Conservation (phyloP, 2,329 filamentous ascomycete genomes). For the Trichophyton verrucosum region DNA sequence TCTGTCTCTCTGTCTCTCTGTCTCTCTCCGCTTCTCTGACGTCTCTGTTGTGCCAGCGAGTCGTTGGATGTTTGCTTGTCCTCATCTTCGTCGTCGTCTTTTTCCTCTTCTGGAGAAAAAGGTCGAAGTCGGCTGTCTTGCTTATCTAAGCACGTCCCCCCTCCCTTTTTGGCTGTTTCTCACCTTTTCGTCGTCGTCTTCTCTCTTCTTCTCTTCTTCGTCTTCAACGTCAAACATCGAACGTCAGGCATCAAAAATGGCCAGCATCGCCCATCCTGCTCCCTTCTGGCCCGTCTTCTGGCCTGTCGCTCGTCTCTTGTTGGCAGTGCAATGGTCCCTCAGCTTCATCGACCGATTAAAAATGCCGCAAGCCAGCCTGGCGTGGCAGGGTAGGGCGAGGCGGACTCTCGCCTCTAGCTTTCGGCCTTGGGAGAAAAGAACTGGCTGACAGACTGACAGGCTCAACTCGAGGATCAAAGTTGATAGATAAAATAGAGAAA, state of each 20-base stretch:
- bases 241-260: not conserved
- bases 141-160: not conserved
- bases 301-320: not conserved
- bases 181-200: not conserved
- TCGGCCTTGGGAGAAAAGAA: not conserved
- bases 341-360: not conserved
- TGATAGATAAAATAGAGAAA: not conserved
- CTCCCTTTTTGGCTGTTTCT: not conserved
- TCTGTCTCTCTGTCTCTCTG: not conserved
- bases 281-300: not conserved
- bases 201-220: not conserved
- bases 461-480: not conserved
- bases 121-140: not conserved
- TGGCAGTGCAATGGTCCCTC: not conserved
- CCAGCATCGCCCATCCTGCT: not conserved
- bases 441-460: not conserved
- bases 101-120: not conserved
- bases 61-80: not conserved
- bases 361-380: not conserved
- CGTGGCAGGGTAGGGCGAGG: conserved; percentile 1
- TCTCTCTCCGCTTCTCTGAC: not conserved
- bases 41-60: not conserved
- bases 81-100: not conserved
- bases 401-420: not conserved
- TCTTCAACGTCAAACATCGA: not conserved